These are phyloP conservation scores for Sarcodon sp. DNA, from an alignment of 768 basidiomycete genomes.

Conservation along the genomic window DNA sequence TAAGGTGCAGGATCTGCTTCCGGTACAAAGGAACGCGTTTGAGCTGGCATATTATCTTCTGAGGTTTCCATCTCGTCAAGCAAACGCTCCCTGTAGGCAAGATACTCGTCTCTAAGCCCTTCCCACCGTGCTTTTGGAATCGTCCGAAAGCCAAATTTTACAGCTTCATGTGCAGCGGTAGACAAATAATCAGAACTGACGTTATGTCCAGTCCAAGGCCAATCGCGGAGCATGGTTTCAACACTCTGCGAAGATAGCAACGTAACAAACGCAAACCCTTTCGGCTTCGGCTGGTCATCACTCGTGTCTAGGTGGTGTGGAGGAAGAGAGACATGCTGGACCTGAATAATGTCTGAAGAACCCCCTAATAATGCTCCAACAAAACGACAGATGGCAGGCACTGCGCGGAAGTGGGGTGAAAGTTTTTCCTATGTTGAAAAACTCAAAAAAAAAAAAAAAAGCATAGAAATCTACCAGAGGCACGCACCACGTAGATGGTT, in stretches of 20 bases:
- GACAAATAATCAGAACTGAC: slow-evolving; percentile 5
- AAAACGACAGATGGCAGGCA: slow-evolving; percentile 38
- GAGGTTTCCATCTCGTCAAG: slow-evolving; percentile 27
- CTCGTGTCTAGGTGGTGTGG: slow-evolving; percentile 52
- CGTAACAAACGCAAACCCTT: slow-evolving; percentile 66
- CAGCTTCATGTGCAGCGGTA: slow-evolving; percentile 23
- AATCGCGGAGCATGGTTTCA: slow-evolving; percentile 29
- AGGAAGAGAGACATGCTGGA: slow-evolving; percentile 47
- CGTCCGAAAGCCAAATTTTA: slow-evolving; percentile 45
- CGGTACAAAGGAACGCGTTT: not conserved
- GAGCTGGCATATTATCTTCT: not conserved
- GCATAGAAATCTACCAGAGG: too few species aligned
- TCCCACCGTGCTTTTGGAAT: slow-evolving; percentile 52
- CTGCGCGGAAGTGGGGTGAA: slow-evolving; percentile 36
- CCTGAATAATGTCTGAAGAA: slow-evolving; percentile 4
- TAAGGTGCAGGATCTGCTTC: not conserved
- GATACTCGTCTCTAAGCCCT: slow-evolving; percentile 52
- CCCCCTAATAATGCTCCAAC: slow-evolving; percentile 20
- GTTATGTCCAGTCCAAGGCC: slow-evolving; percentile 40
- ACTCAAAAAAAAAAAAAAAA: not conserved
- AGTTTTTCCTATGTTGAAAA: slow-evolving; percentile 49
- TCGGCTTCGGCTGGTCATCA: slow-evolving; percentile 42
- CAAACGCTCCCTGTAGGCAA: slow-evolving; percentile 43
- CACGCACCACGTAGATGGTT: slow-evolving; percentile 57
- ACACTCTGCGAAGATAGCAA: slow-evolving; percentile 28